Evolutionary conservation across 257 asterid species (phyloP), one percentile per base, ranked within the genome.

Genomic region (Coffea canephora): DNA sequence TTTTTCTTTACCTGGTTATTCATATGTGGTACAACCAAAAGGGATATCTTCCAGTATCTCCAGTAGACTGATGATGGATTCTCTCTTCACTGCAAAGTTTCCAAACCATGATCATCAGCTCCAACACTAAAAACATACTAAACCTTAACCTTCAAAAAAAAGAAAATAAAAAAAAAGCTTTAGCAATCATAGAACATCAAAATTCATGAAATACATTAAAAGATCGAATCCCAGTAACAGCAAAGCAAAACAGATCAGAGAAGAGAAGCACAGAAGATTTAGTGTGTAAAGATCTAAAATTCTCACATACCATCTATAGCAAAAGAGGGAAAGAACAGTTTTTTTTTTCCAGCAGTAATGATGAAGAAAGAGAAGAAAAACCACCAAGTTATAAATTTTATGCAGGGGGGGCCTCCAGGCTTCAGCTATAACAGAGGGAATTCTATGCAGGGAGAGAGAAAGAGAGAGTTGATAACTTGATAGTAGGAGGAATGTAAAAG

Each of bases 341-440:
- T 79, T 82, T 79, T 82, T 86, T 67, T 78, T 64, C 69, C 49
- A 72, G 57, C 77, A 54, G 54, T 27, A 48, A 64, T 61, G 54
- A 77, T 31, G 41, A 61, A 74, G 69, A 67, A 73, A 65, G 71
- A 73, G 71, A 21, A 61, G 54, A 74, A 76, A 19, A 77, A 16
- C 16, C 7, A 16, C 19, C 57, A 76, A 76, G 61, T 36, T 39
- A 48, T 49, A 49, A 72, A 48, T 48, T 48, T 36, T 50, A 21
- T 50, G 36, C 77, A 73, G 77, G 65, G 13, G 27, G 70, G 31
- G 31, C 31, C 41, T 39, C 39, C 49, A 36, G 48, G 54, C 36
- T 59, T 10, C 67, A 19, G 69, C 45, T 7, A 54, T 21, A 74
- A 43, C 23, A 73, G 67, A 59, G 64, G 73, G 71, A 74, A 54